Base-by-base conservation (phyloP, 345 rosid species). In the Syzygium grande region DNA sequence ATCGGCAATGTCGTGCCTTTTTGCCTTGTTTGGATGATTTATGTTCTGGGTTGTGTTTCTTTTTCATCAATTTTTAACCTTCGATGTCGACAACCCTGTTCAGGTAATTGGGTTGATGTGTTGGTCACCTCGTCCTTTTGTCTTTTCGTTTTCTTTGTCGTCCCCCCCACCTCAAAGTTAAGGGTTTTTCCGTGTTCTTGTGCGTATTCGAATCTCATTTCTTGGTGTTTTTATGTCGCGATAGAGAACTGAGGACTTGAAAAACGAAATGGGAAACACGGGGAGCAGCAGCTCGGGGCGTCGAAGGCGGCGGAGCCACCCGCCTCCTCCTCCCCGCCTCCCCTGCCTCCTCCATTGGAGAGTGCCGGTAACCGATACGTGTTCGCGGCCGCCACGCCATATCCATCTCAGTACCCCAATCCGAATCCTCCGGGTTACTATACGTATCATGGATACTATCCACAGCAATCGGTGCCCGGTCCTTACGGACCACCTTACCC, bases 361-460 rank as follows among this genome's bases (percentile, higher is more conserved):
- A 52, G 87, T 56, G 54, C 92, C 25, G 89, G 89, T 6, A 91
- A 89, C 63, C 93, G 91, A 41, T 90, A 89, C 61, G 92, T 91
- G 38, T 90, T 91, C 49, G 92, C 92, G 1, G 93, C 95, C 0
- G 92, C 90, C 27, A 90, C 90, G 52, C 92, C 92, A 5, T 90
- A 91, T 63, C 95, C 94, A 11, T 86, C 92, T 43, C 92, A 89
- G 43, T 91, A 91, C 87, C 92, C 93, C 13, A 91, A 90, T 86
- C 91, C 90, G 34, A 87, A 89, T 61, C 52, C 87, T 30, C 88
- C 91, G n/a, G 90, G 90, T 23, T 90, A 86, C 80, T 89, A 90
- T 73, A 87, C 88, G 27, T 85, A 88, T 53, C 89, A 78, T 25
- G 89, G 87, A 43, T 86, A 88, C 54, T 88, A 88, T 51, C 73